Conservation (phyloP, 352 stramenopile genomes). For the Phytophthora pini region DNA sequence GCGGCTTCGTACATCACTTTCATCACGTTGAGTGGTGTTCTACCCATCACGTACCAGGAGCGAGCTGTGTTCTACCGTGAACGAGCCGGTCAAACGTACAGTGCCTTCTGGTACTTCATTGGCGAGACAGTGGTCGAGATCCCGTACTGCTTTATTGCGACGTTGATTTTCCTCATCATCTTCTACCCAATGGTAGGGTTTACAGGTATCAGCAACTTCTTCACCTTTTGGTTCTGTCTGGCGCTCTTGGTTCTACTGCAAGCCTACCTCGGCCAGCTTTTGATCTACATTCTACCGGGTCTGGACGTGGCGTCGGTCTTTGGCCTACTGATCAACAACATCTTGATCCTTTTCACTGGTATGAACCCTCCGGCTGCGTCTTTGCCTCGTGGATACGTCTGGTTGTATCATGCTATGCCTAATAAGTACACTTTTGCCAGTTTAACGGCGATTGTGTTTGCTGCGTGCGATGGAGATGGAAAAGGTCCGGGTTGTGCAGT, state of each 20-base stretch:
- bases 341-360: constrained; percentile 19
- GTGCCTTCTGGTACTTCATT: constrained; percentile 16
- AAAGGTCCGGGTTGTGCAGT: constrained; percentile 10
- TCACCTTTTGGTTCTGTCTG: constrained; percentile 22
- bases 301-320: constrained; percentile 13
- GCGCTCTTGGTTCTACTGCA: constrained; percentile 19
- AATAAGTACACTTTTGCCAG: constrained; percentile 30
- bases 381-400: constrained; percentile 13
- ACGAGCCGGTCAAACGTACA: constrained; percentile 16
- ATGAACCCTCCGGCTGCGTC: constrained; percentile 12
- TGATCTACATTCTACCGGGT: constrained; percentile 11
- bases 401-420: constrained; percentile 9
- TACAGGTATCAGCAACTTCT: constrained; percentile 18
- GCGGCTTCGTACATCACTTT: constrained; percentile 18
- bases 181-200: constrained; percentile 21
- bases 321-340: constrained; percentile 5
- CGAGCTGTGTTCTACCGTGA: constrained; percentile 12
- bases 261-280: constrained; percentile 13
- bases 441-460: constrained; percentile 33
- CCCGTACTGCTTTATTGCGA: constrained; percentile 14
- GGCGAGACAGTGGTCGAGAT: constrained; percentile 7
- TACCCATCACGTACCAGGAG: constrained; percentile 10
- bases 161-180: constrained; percentile 9
- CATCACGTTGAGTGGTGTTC: constrained; percentile 13
- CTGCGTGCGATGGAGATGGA: constrained; percentile 3